Evolutionary conservation across 345 rosid species (phyloP).

Genomic region (Salix exigua): DNA sequence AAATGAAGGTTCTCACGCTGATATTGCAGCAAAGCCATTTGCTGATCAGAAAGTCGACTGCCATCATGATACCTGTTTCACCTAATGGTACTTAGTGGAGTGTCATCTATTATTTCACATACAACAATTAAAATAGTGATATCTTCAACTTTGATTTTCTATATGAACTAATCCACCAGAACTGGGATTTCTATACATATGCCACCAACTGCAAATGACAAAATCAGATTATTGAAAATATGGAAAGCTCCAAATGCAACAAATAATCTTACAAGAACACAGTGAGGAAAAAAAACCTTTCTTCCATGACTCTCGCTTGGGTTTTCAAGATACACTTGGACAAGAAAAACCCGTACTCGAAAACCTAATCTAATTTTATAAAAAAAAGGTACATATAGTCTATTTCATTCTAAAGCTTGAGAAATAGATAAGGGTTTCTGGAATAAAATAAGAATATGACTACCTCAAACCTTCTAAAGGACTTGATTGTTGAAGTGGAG

Average conservation of each 20-base stretch:
- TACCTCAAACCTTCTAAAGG: slow-evolving; percentile 91
- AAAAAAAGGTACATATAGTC: neutral
- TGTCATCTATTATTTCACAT: neutral
- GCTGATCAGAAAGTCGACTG: slow-evolving; percentile 92
- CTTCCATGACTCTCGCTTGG: too few species aligned
- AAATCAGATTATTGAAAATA: neutral
- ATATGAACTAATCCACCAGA: neutral
- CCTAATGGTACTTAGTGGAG: slow-evolving; percentile 6
- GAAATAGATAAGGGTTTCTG: neutral
- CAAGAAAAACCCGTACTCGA: too few species aligned
- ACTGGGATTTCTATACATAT: neutral
- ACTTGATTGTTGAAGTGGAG: slow-evolving; percentile 94
- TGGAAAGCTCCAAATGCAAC: neutral
- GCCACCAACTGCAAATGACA: neutral
- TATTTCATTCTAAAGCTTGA: neutral
- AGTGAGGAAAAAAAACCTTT: too few species aligned
- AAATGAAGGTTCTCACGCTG: slow-evolving; percentile 97
- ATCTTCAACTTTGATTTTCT: neutral
- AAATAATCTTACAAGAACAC: neutral
- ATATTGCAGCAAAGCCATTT: slow-evolving; percentile 91
- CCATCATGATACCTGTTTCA: slow-evolving; percentile 74
- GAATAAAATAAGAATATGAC: neutral
- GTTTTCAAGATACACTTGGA: too few species aligned
- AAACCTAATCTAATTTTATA: too few species aligned
- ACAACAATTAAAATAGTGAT: neutral